These are phyloP conservation scores for Yarrowia sp. DNA, from an alignment of 805 yeast species.

Conservation along the genomic window DNA sequence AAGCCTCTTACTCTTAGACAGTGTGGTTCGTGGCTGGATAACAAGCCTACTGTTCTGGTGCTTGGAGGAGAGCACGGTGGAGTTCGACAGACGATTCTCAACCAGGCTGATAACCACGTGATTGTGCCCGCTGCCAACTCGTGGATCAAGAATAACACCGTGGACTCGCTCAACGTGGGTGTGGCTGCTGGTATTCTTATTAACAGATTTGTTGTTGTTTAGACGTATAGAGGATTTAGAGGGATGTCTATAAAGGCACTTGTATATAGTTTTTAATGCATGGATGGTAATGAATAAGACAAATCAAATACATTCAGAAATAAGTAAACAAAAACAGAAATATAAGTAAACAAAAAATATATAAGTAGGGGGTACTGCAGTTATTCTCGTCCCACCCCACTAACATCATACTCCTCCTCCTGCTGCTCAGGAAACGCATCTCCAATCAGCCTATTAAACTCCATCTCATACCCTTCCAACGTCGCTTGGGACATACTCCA, in stretches of 20 bases:
- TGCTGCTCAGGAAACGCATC: too few species aligned
- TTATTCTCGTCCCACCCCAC: too few species aligned
- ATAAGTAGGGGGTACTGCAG: too few species aligned
- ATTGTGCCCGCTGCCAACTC: slow-evolving; percentile 28
- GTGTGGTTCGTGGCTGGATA: slow-evolving; percentile 45
- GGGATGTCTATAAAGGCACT: too few species aligned
- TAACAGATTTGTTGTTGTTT: slow-evolving; percentile 30
- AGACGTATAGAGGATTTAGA: not conserved
- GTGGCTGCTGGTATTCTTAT: slow-evolving; percentile 80
- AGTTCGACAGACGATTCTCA: slow-evolving; percentile 61
- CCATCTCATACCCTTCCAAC: too few species aligned
- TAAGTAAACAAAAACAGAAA: too few species aligned
- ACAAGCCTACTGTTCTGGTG: slow-evolving; percentile 64
- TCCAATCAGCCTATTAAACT: too few species aligned
- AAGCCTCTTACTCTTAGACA: slow-evolving; percentile 45
- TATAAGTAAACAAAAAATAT: too few species aligned
- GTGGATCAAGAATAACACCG: slow-evolving; percentile 34
- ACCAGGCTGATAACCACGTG: slow-evolving; percentile 39
- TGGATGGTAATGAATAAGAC: not conserved
- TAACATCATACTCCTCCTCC: too few species aligned
- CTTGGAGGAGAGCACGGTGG: slow-evolving; percentile 88
- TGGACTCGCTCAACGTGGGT: slow-evolving; percentile 85
- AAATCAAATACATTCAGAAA: too few species aligned
- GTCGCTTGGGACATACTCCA: too few species aligned
- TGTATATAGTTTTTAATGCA: slow-evolving; percentile 11